A percentile compares a stretch with the other conserved stretches of the same genome.
phyloP scores from a whole-genome alignment of 1,139 yeast genomes.

The Candida pseudocylindracea region DNA sequence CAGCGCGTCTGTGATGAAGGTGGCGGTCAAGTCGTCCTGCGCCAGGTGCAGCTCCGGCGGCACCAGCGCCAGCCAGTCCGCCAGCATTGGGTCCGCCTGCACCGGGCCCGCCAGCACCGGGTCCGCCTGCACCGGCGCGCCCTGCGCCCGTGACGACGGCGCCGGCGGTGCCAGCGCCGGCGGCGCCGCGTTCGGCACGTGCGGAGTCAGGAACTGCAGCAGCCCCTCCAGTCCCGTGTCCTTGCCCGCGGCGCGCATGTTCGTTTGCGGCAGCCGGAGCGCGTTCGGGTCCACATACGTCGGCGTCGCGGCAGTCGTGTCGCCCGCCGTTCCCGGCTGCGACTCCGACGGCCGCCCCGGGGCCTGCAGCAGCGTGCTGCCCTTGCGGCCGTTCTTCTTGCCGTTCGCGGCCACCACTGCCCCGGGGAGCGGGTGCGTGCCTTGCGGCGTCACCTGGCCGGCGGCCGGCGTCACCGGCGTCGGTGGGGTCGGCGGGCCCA shows the following conservation, averaged over 20 bases:
- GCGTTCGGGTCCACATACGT: no score
- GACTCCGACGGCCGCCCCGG: no score
- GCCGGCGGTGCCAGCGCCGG: background rate
- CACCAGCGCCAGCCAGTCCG: constrained; percentile 7
- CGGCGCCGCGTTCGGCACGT: background rate
- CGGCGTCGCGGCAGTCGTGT: no score
- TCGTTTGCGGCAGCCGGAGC: no score
- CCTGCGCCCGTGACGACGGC: background rate
- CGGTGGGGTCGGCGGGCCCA: no score
- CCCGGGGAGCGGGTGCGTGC: no score
- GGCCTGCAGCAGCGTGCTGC: background rate
- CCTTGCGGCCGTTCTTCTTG: background rate
- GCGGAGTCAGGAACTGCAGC: constrained; percentile 3
- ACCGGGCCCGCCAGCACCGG: no score
- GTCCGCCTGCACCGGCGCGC: background rate
- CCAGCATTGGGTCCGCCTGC: no score
- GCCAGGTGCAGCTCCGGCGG: constrained; percentile 13
- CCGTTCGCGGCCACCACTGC: background rate
- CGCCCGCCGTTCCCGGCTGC: no score
- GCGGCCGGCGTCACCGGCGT: no score
- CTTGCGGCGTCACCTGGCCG: no score
- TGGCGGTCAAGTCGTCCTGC: constrained; percentile 1
- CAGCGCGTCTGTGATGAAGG: constrained; percentile 6
- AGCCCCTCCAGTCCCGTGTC: constrained; percentile 5
- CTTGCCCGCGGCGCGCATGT: no score